A percentile compares a stretch with the other conserved stretches of the same genome.
Evolutionary conservation across 139 green algal genomes (phyloP).

Genomic region (Chlamydomonas schloesseri): DNA sequence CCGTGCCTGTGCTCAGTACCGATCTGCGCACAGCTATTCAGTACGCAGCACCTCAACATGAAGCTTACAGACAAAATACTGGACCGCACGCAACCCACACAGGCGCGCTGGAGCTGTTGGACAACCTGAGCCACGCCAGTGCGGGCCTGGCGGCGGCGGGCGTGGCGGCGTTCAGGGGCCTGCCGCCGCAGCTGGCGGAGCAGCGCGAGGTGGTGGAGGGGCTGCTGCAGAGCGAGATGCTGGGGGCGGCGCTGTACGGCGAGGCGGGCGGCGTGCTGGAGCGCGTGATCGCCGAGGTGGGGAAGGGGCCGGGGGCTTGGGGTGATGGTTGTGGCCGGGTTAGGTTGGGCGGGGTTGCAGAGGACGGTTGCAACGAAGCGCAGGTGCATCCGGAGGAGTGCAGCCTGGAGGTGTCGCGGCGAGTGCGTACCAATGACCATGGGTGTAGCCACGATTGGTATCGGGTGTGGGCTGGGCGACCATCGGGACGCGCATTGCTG

Average conservation of each 20-base stretch:
- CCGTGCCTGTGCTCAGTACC: no score
- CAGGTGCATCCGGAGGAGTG: no score
- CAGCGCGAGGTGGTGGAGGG: conserved; percentile 43
- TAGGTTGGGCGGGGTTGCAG: not conserved
- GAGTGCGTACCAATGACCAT: no score
- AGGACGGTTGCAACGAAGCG: no score
- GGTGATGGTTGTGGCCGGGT: not conserved
- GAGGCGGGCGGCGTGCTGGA: conserved; percentile 47
- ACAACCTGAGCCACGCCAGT: conserved; percentile 60
- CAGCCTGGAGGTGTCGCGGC: no score
- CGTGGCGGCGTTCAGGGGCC: conserved; percentile 48
- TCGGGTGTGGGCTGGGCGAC: no score
- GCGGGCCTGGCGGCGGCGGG: conserved; percentile 48
- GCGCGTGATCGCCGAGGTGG: conserved; percentile 33
- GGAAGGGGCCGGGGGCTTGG: not conserved
- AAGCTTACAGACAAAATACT: no score
- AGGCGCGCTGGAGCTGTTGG: conserved; percentile 80
- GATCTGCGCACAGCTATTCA: no score
- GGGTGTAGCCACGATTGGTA: no score
- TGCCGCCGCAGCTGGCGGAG: conserved; percentile 44
- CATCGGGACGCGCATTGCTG: no score
- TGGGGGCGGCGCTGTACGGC: conserved; percentile 50
- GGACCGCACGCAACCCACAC: not conserved
- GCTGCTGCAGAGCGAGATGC: conserved; percentile 66
- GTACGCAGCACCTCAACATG: no score